Conservation (phyloP, 169 alveolate genomes). For the Theileria orientalis region DNA sequence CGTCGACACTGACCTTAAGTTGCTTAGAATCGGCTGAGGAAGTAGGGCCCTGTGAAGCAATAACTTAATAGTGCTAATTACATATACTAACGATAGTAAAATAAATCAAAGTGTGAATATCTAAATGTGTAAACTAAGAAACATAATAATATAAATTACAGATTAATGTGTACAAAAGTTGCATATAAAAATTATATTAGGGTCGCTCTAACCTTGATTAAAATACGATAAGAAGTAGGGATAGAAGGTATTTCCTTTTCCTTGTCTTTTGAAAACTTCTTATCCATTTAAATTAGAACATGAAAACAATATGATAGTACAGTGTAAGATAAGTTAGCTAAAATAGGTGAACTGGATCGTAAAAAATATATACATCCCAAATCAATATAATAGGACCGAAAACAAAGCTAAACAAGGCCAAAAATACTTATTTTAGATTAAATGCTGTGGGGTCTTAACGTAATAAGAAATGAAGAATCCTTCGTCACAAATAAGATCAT, state of each 20-base stretch:
- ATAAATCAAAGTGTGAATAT: not conserved
- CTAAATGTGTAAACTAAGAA: not conserved
- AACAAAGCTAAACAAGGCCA: not conserved
- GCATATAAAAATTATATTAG: not conserved
- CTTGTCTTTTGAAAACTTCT: slow-evolving; percentile 26
- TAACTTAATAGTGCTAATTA: not conserved
- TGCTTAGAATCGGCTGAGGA: slow-evolving; percentile 4
- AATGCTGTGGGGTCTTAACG: slow-evolving; percentile 11
- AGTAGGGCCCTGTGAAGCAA: slow-evolving; percentile 22
- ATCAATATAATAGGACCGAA: too few relatives aligned
- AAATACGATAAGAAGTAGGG: slow-evolving; percentile 49
- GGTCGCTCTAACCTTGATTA: slow-evolving; percentile 20
- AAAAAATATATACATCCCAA: too few relatives aligned
- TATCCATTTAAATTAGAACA: slow-evolving; percentile 23
- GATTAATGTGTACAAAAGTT: not conserved
- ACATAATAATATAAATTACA: too few relatives aligned
- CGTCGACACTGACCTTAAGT: slow-evolving; percentile 14
- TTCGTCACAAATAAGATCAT: too few relatives aligned
- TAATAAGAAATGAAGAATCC: too few relatives aligned
- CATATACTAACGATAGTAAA: not conserved
- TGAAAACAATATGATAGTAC: slow-evolving; percentile 1
- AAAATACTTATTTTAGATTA: not conserved
- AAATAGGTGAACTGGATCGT: too few relatives aligned
- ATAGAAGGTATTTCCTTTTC: slow-evolving; percentile 53
- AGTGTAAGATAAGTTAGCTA: not conserved